Evolutionary conservation across 768 basidiomycete genomes (phyloP).

Genomic region (Leccinum pellstonianum): DNA sequence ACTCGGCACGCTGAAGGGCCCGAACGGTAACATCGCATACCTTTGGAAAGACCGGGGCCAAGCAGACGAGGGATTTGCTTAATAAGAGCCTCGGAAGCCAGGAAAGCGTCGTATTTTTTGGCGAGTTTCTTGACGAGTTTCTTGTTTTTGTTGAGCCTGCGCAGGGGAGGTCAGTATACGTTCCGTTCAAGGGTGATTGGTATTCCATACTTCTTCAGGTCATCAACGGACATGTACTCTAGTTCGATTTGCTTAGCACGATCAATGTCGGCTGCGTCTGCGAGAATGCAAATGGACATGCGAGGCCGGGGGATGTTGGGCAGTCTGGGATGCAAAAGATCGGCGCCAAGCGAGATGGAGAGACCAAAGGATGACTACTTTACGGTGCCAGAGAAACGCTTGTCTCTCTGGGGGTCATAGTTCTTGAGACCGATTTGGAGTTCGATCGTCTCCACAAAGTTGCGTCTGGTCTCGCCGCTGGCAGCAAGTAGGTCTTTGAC

Average conservation of each 20-base stretch:
- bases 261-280: slow-evolving; percentile 98
- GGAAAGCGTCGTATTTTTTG: slow-evolving; percentile 99
- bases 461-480: slow-evolving; percentile 85
- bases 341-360: background rate
- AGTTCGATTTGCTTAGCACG: slow-evolving; percentile 97
- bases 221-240: slow-evolving; percentile 99
- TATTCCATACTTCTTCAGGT: slow-evolving; percentile 87
- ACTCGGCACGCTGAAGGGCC: background rate
- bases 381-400: slow-evolving; percentile 99
- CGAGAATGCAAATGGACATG: slow-evolving; percentile 99
- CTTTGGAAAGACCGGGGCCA: slow-evolving; percentile 99
- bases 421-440: slow-evolving; percentile 97
- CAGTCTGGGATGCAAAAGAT: slow-evolving; percentile 50
- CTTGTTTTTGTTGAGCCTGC: slow-evolving; percentile 98
- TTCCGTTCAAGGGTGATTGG: background rate
- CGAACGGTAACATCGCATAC: slow-evolving; percentile 37
- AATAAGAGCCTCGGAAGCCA: slow-evolving; percentile 95
- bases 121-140: slow-evolving; percentile 99
- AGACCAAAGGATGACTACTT: slow-evolving; percentile 53
- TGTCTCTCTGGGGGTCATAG: slow-evolving; percentile 99
- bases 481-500: slow-evolving; percentile 88
- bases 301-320: slow-evolving; percentile 97
- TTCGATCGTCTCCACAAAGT: slow-evolving; percentile 95
- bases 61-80: slow-evolving; percentile 99
- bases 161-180: slow-evolving; percentile 1